Conservation (phyloP, 441 rosid species). For the Viola pubescens region DNA sequence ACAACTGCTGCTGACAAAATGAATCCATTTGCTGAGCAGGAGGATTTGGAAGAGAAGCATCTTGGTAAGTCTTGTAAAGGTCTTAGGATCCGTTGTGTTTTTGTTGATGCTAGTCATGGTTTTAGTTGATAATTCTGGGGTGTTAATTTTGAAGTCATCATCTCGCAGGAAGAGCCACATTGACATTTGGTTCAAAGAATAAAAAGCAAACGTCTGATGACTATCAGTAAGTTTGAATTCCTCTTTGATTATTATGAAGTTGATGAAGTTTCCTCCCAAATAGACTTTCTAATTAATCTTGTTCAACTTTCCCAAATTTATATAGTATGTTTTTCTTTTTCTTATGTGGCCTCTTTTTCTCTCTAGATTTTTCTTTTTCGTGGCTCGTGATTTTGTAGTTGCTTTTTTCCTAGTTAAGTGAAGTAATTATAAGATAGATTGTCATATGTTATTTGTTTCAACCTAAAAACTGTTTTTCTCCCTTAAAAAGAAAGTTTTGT, state of each 20-base stretch:
- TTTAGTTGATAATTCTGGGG: background rate
- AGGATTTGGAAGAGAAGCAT: slow-evolving; percentile 99
- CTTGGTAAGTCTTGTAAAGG: slow-evolving; percentile 42
- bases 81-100: slow-evolving; percentile 7
- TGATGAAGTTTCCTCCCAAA: background rate
- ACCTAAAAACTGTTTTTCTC: too few relatives aligned
- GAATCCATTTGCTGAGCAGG: slow-evolving; percentile 99
- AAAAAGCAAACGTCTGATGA: slow-evolving; percentile 58
- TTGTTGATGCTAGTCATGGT: background rate
- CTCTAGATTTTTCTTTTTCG: background rate
- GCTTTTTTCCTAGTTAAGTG: background rate
- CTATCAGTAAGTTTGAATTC: slow-evolving; percentile 54
- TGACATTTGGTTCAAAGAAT: slow-evolving; percentile 81
- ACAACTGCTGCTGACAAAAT: slow-evolving; percentile 64
- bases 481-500: too few relatives aligned
- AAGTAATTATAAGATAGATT: background rate
- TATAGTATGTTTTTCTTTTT: background rate
- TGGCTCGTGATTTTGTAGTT: background rate
- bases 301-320: background rate
- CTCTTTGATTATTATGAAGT: background rate
- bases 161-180: slow-evolving; percentile 68
- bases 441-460: too few relatives aligned
- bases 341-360: background rate
- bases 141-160: slow-evolving; percentile 16
- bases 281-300: background rate